Evolutionary conservation across 495 filamentous ascomycete species (phyloP).

Genomic region (Penicillium dipodomyicola): DNA sequence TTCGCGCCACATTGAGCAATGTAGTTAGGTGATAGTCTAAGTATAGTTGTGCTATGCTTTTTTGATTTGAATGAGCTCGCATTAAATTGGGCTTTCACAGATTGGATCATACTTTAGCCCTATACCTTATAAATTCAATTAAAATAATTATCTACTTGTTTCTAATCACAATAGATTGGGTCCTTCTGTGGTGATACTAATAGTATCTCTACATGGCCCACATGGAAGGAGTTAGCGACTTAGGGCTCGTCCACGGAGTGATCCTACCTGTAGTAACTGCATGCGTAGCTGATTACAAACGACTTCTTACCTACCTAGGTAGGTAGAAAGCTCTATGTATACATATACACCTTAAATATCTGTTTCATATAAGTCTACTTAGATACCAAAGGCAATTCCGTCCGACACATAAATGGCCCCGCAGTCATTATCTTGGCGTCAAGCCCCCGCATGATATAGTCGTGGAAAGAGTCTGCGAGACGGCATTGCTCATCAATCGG

Average conservation of each 20-base stretch:
- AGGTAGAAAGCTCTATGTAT: too few relatives aligned
- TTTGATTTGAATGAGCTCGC: neutral
- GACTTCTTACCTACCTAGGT: too few relatives aligned
- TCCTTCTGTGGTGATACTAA: neutral
- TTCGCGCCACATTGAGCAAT: neutral
- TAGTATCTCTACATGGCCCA: neutral
- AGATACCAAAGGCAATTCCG: too few relatives aligned
- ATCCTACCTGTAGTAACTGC: too few relatives aligned
- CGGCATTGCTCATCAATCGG: neutral
- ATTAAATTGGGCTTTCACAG: neutral
- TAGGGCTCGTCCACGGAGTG: too few relatives aligned
- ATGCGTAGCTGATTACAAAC: too few relatives aligned
- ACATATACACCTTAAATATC: too few relatives aligned
- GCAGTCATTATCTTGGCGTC: neutral
- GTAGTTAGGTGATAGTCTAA: neutral
- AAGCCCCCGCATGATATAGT: neutral
- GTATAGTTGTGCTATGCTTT: too few relatives aligned
- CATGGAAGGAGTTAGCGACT: neutral
- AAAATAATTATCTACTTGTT: neutral
- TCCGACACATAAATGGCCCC: too few relatives aligned
- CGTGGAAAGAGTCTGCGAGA: slow-evolving; percentile 2
- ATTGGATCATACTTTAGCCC: neutral
- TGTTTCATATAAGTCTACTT: too few relatives aligned
- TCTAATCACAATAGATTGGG: neutral
- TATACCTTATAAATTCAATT: neutral